Conservation (phyloP, 1,284 basidiomycete genomes). For the Phellopilus nigrolimitatus region DNA sequence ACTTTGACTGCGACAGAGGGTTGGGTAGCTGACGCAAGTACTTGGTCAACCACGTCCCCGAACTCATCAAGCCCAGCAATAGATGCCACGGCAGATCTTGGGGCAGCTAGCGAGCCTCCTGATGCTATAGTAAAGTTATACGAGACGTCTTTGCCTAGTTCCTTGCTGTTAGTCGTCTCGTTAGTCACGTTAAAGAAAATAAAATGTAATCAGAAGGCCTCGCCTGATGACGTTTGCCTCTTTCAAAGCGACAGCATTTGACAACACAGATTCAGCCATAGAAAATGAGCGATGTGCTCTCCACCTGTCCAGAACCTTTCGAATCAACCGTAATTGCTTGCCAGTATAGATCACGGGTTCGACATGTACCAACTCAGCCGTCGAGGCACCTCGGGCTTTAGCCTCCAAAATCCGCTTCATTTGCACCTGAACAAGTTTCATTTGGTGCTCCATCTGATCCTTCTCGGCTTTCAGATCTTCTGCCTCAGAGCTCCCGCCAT, state of each 20-base stretch:
- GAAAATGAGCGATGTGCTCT: constrained; percentile 77
- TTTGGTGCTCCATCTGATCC: constrained; percentile 85
- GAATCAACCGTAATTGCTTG: constrained; percentile 74
- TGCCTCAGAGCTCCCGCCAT: constrained; percentile 53
- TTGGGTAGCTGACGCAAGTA: constrained; percentile 64
- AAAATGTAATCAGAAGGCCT: constrained; percentile 11
- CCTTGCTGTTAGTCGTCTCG: constrained; percentile 51
- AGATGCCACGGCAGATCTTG: constrained; percentile 79
- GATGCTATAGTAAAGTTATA: constrained; percentile 93
- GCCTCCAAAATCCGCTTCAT: constrained; percentile 81
- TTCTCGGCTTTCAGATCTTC: constrained; percentile 86
- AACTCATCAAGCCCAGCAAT: constrained; percentile 88
- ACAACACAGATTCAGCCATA: constrained; percentile 88
- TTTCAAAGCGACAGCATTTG: constrained; percentile 83
- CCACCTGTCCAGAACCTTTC: constrained; percentile 82
- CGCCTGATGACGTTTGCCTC: constrained; percentile 95
- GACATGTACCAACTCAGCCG: constrained; percentile 53
- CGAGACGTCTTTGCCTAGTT: constrained; percentile 78
- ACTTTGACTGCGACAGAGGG: constrained; percentile 90
- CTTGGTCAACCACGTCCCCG: constrained; percentile 85
- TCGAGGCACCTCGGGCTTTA: constrained; percentile 70
- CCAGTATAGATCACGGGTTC: constrained; percentile 80
- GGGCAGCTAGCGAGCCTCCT: constrained; percentile 74
- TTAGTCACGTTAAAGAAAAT: constrained; percentile 9
- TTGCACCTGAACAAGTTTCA: constrained; percentile 75